Conservation (phyloP, 2,329 filamentous ascomycete genomes). For the Verticillium albo-atrum region DNA sequence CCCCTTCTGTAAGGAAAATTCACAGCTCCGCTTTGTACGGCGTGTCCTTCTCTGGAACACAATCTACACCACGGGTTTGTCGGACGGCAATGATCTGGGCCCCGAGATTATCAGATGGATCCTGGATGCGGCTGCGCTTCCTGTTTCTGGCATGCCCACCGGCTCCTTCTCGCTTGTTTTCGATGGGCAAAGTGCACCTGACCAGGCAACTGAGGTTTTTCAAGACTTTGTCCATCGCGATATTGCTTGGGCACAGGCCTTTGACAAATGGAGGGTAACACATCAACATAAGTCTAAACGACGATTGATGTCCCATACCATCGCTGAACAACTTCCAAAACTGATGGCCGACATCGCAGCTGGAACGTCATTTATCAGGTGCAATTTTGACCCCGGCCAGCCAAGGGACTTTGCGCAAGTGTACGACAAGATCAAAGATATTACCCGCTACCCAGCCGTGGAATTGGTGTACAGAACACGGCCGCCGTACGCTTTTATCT, state of each 20-base stretch:
- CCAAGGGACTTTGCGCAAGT: not conserved
- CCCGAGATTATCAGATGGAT: too few species aligned
- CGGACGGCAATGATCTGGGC: too few species aligned
- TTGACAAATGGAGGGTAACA: not conserved
- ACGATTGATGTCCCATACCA: too few species aligned
- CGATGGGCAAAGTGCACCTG: not conserved
- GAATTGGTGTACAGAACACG: too few species aligned
- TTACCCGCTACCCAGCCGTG: too few species aligned
- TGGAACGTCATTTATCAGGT: not conserved
- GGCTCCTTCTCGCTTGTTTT: not conserved
- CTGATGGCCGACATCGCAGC: not conserved
- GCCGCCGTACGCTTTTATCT: too few species aligned
- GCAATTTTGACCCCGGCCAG: constrained; percentile 5
- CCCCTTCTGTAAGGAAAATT: too few species aligned
- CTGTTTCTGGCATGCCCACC: not conserved
- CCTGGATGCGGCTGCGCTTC: too few species aligned
- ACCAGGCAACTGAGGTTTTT: not conserved
- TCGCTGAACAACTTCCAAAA: too few species aligned
- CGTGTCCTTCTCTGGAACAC: too few species aligned
- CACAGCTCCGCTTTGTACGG: too few species aligned
- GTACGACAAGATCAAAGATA: not conserved
- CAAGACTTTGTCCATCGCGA: not conserved
- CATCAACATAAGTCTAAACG: not conserved
- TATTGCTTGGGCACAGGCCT: not conserved
- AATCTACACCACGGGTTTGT: too few species aligned